phyloP scores from a whole-genome alignment of 2,329 filamentous ascomycete species.

The Apiospora hydei region DNA sequence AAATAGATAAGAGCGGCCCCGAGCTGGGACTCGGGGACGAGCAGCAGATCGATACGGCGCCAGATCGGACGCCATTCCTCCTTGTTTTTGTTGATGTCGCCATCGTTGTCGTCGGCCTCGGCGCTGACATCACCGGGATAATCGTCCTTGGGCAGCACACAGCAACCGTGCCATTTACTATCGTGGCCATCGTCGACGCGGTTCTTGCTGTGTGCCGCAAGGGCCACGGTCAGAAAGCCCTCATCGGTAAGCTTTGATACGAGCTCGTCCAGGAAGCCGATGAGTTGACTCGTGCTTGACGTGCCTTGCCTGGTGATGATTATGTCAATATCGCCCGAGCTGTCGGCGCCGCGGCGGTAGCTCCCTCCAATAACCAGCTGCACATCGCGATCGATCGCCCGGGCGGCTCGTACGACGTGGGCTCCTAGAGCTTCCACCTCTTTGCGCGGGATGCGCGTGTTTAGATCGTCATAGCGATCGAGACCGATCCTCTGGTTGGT shows the following conservation, averaged over 20 bases:
- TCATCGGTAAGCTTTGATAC: constrained; percentile 65
- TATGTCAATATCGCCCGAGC: constrained; percentile 84
- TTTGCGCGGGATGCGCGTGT: constrained; percentile 75
- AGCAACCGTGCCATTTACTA: constrained; percentile 90
- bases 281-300: constrained; percentile 60
- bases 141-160: constrained; percentile 63
- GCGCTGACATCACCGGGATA: constrained; percentile 33
- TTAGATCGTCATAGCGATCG: constrained; percentile 81
- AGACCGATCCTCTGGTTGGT: constrained; percentile 77
- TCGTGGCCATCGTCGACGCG: constrained; percentile 57
- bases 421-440: constrained; percentile 77
- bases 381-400: constrained; percentile 66
- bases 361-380: constrained; percentile 82
- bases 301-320: constrained; percentile 77
- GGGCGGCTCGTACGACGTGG: constrained; percentile 67
- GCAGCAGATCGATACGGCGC: constrained; percentile 84
- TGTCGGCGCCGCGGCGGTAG: constrained; percentile 79
- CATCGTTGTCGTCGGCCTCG: background rate
- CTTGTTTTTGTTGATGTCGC: constrained; percentile 3
- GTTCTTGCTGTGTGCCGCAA: constrained; percentile 61
- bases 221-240: constrained; percentile 72
- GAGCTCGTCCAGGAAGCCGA: constrained; percentile 67
- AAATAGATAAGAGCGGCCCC: constrained; percentile 94
- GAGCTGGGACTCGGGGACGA: constrained; percentile 80
- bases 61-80: constrained; percentile 59